phyloP scores from a whole-genome alignment of 805 yeast species.

The Monosporozyma aerobia region DNA sequence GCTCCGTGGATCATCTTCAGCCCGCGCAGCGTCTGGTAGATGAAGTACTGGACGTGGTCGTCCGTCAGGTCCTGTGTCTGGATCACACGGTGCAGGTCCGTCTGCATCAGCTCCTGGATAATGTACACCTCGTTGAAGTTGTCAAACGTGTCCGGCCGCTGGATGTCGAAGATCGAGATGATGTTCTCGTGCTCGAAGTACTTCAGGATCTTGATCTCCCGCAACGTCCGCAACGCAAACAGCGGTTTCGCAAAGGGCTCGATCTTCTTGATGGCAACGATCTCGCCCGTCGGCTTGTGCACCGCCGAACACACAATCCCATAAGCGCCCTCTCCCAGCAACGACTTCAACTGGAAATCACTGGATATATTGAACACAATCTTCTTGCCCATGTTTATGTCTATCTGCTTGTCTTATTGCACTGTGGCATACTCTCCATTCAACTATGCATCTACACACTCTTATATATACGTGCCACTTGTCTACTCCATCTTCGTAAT shows the following conservation, averaged over 20 bases:
- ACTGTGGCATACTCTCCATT: too few relatives aligned
- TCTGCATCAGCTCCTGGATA: constrained; percentile 82
- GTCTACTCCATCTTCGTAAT: too few relatives aligned
- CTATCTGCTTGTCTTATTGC: too few relatives aligned
- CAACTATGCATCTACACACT: not conserved
- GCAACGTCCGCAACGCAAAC: constrained; percentile 78
- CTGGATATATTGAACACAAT: constrained; percentile 74
- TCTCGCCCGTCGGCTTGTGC: constrained; percentile 75
- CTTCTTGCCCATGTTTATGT: constrained; percentile 41
- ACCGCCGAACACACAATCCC: constrained; percentile 88
- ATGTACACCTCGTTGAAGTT: constrained; percentile 79
- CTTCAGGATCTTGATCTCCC: constrained; percentile 80
- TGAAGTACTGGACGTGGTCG: constrained; percentile 89
- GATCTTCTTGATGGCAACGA: constrained; percentile 92
- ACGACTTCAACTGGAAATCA: constrained; percentile 74
- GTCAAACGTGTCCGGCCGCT: constrained; percentile 69
- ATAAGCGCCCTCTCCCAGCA: constrained; percentile 94
- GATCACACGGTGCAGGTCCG: constrained; percentile 75
- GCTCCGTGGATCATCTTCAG: constrained; percentile 86
- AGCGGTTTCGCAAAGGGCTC: constrained; percentile 84
- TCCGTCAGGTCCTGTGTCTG: constrained; percentile 76
- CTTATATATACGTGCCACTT: too few relatives aligned
- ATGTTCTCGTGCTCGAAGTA: constrained; percentile 93
- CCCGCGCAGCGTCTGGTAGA: constrained; percentile 85
- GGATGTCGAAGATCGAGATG: constrained; percentile 81